Base-by-base conservation (phyloP, 148 eudicot species). In the Camellia sinensis region DNA sequence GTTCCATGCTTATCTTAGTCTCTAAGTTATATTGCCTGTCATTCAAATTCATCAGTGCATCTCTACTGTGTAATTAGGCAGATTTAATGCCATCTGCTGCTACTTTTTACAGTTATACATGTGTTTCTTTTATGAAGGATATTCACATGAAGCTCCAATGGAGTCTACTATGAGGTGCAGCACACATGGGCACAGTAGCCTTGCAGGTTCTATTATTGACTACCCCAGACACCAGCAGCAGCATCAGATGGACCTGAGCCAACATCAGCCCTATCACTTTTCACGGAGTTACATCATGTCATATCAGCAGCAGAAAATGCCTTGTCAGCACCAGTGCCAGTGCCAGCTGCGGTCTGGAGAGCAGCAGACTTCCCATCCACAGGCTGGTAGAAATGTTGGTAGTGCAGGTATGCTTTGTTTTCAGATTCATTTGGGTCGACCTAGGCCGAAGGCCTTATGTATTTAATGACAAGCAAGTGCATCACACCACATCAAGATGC, bases 81-180 rank as follows among this genome's bases (percentile, higher is more conserved):
- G 68, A 65, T 40, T 67, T 48, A 40, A 67, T 40, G 15, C 56
- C 19, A 70, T 46, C 19, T 15, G n/a, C 54, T 70, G 29, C 73
- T 46, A 48, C 74, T 54, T 40, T 29, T 29, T 10, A n/a, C 67
- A 3, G 46, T n/a, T 7, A 41, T 14, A 13, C 2, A 4, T 11
- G 8, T 53, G 62, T 15, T 73, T 64, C 29, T 63, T n/a, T 65
- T 48, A n/a, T 79, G 82, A 69, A 80, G 79, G 79, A 50, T 71
- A 57, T 59, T 60, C 74, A 44, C 71, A 79, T 44, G 60, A 60
- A 53, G 71, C 37, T 54, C 78, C 57, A 37, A 57, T 59, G 40
- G 84, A 77, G 52, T 65, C 81, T 73, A 63, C 44, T 15, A 5
- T 63, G 65, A 72, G 43, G 61, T 43, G 60, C 54, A 44, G 15